These are phyloP conservation scores for Coniophora puteana DNA, from an alignment of 1,284 basidiomycete genomes.

Conservation along the genomic window DNA sequence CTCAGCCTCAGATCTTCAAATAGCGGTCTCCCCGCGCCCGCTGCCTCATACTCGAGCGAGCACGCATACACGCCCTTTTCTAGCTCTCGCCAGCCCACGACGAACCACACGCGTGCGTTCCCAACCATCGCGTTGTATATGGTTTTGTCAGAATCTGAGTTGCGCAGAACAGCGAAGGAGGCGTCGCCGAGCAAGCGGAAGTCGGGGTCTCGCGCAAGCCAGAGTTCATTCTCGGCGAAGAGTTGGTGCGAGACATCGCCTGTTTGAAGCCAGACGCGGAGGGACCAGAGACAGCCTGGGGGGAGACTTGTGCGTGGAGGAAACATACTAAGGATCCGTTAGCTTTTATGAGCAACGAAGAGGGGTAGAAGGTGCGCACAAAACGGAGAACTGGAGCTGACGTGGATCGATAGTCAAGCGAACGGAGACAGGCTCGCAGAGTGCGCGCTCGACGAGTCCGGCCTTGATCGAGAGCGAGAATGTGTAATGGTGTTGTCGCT, in stretches of 20 bases:
- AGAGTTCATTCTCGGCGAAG: constrained; percentile 55
- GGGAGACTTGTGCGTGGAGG: constrained; percentile 52
- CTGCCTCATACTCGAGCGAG: constrained; percentile 55
- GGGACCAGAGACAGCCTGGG: constrained; percentile 41
- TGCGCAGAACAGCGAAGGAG: constrained; percentile 45
- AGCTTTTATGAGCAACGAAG: neutral
- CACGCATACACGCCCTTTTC: constrained; percentile 42
- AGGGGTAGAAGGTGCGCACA: constrained; percentile 33
- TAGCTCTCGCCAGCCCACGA: constrained; percentile 41
- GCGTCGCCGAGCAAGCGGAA: constrained; percentile 51
- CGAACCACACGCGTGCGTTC: constrained; percentile 47
- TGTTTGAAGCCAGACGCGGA: constrained; percentile 56
- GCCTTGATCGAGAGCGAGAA: constrained; percentile 50
- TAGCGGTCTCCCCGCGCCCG: constrained; percentile 47
- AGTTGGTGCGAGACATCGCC: constrained; percentile 52
- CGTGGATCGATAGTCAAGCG: constrained; percentile 48
- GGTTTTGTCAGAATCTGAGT: constrained; percentile 35
- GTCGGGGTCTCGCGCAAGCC: constrained; percentile 58
- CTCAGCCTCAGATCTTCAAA: constrained; percentile 42
- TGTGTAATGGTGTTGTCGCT: constrained; percentile 38
- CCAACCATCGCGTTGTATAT: constrained; percentile 51
- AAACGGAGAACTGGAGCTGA: constrained; percentile 50
- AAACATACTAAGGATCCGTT: constrained; percentile 40
- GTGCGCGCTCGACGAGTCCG: constrained; percentile 46
- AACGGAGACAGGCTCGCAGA: constrained; percentile 42